These are phyloP conservation scores for Mycena belliarum DNA, from an alignment of 768 basidiomycete species.

Conservation along the genomic window DNA sequence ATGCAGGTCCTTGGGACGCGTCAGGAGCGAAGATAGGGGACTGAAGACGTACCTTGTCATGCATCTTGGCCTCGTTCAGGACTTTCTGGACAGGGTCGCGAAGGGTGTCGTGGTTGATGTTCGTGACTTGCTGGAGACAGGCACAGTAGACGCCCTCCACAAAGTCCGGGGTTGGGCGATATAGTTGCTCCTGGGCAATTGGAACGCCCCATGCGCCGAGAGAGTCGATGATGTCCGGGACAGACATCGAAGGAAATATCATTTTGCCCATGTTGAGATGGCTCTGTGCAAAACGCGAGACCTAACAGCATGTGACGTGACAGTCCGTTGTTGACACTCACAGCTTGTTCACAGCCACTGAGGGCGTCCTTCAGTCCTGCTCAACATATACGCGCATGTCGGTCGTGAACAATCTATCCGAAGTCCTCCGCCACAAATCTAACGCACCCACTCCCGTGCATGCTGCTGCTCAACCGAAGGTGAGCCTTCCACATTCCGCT, in stretches of 20 bases:
- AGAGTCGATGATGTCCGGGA: constrained; percentile 62
- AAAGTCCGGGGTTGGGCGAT: constrained; percentile 67
- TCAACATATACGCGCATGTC: background rate
- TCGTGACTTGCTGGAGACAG: constrained; percentile 72
- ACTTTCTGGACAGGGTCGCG: constrained; percentile 59
- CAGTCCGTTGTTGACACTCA: background rate
- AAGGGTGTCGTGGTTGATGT: constrained; percentile 58
- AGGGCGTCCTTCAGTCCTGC: too few species aligned
- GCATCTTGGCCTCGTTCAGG: constrained; percentile 49
- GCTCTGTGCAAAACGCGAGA: background rate
- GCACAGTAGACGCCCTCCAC: constrained; percentile 69
- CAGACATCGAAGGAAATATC: constrained; percentile 66
- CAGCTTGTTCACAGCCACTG: too few species aligned
- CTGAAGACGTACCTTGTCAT: constrained; percentile 50
- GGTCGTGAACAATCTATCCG: constrained; percentile 42
- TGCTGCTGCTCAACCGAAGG: constrained; percentile 22
- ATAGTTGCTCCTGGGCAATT: constrained; percentile 67
- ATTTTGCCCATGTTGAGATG: constrained; percentile 42
- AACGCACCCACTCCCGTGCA: constrained; percentile 13
- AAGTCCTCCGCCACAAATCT: constrained; percentile 33
- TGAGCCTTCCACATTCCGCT: background rate
- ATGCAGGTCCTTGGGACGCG: constrained; percentile 61
- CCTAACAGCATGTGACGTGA: background rate
- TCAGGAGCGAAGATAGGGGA: background rate
- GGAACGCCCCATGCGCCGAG: constrained; percentile 70